These are phyloP conservation scores for Spongospora subterranea DNA, from an alignment of 208 protist genomes.

Conservation along the genomic window DNA sequence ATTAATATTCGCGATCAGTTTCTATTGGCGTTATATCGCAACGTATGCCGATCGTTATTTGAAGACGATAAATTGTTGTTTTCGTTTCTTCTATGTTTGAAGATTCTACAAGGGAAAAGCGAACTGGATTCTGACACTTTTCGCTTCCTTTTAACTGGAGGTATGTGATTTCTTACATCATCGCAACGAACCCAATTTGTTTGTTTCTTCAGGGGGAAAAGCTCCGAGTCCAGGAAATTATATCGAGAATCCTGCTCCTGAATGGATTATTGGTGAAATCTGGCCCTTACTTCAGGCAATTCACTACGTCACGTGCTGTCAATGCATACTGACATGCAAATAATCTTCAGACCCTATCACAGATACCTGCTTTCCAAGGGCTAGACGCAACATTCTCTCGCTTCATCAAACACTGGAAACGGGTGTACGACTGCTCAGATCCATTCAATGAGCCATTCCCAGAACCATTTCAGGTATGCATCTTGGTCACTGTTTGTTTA, in stretches of 20 bases:
- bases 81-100: conserved; percentile 87
- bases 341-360: background rate
- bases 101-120: conserved; percentile 82
- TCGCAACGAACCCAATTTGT: background rate
- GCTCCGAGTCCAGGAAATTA: background rate
- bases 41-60: conserved; percentile 96
- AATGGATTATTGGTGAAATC: background rate
- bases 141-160: conserved; percentile 61
- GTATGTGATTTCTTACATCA: conserved; percentile 27
- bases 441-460: conserved; percentile 36
- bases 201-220: conserved; percentile 9
- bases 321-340: too few species aligned
- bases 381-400: background rate
- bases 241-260: background rate
- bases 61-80: conserved; percentile 97
- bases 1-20: conserved; percentile 88
- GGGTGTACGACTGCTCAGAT: conserved; percentile 29
- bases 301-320: background rate
- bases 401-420: background rate
- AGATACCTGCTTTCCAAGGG: background rate
- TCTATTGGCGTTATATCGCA: conserved; percentile 94
- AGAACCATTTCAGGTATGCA: conserved; percentile 7
- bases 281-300: conserved; percentile 18
- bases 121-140: background rate
- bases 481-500: background rate